These are phyloP conservation scores for Metschnikowia kofuensis DNA, from an alignment of 805 yeast genomes.

Conservation along the genomic window DNA sequence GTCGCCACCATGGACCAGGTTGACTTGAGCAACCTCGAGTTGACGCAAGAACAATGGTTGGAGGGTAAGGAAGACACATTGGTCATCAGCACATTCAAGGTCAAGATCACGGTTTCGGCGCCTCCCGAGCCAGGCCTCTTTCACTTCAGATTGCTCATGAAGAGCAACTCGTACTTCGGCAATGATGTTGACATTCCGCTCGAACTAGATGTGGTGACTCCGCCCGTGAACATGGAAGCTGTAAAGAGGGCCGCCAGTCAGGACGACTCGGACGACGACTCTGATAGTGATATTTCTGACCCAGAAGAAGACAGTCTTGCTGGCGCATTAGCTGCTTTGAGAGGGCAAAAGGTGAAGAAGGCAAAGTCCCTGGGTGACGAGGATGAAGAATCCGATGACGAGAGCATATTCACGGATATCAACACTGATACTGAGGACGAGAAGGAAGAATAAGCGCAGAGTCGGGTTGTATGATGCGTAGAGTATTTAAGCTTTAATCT, in stretches of 20 bases:
- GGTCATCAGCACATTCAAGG: slow-evolving; percentile 67
- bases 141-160: slow-evolving; percentile 67
- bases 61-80: slow-evolving; percentile 38
- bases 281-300: slow-evolving; percentile 58
- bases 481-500: background rate
- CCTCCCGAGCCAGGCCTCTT: slow-evolving; percentile 68
- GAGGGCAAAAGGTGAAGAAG: slow-evolving; percentile 57
- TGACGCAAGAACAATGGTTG: slow-evolving; percentile 52
- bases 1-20: slow-evolving; percentile 52
- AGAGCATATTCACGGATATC: slow-evolving; percentile 43
- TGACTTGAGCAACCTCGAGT: slow-evolving; percentile 53
- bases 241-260: slow-evolving; percentile 27
- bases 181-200: slow-evolving; percentile 72
- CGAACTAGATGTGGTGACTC: slow-evolving; percentile 61
- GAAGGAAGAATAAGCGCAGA: slow-evolving; percentile 25
- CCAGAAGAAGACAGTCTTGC: slow-evolving; percentile 75
- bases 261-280: slow-evolving; percentile 36
- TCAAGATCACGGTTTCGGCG: slow-evolving; percentile 70
- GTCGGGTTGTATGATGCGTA: background rate
- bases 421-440: slow-evolving; percentile 43
- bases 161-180: slow-evolving; percentile 78
- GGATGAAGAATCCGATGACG: slow-evolving; percentile 38
- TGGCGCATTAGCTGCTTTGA: slow-evolving; percentile 67
- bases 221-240: slow-evolving; percentile 28
- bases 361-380: slow-evolving; percentile 31